Percentiles rank a stretch among this genome's conserved stretches.
phyloP scores from a whole-genome alignment of 306 rosid species.

The Lathyrus tuberosus region DNA sequence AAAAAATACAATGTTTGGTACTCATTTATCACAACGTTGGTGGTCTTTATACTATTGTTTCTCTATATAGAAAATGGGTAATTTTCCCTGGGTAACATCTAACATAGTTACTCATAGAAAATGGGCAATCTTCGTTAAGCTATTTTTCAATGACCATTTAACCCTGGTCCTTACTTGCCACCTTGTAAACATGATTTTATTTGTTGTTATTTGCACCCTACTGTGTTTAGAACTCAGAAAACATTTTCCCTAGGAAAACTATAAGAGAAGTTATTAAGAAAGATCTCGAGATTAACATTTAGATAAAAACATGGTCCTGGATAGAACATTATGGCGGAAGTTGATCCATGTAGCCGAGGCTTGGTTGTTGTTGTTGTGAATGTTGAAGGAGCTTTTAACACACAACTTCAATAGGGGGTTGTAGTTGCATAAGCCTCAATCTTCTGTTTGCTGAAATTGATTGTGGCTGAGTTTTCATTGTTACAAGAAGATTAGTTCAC shows the following conservation, averaged over 20 bases:
- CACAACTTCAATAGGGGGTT: slow-evolving; percentile 1
- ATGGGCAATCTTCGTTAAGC: not conserved
- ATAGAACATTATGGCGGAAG: too few species aligned
- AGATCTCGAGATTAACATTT: too few species aligned
- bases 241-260: not conserved
- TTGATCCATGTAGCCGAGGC: too few species aligned
- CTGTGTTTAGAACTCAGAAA: not conserved
- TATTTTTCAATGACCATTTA: slow-evolving; percentile 9
- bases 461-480: slow-evolving; percentile 25
- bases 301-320: too few species aligned
- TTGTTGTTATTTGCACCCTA: not conserved
- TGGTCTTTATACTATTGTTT: not conserved
- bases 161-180: slow-evolving; percentile 12
- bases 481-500: slow-evolving; percentile 11
- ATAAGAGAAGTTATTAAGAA: too few species aligned
- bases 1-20: not conserved
- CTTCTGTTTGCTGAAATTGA: slow-evolving; percentile 25
- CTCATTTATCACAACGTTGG: slow-evolving; percentile 8
- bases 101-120: not conserved
- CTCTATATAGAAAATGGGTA: slow-evolving; percentile 18
- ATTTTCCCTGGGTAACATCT: slow-evolving; percentile 21
- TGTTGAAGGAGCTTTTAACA: slow-evolving; percentile 23
- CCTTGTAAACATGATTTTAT: slow-evolving; percentile 11
- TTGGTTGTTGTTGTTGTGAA: not conserved
- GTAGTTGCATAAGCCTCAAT: slow-evolving; percentile 27